Percentiles rank a stretch among this genome's conserved stretches.
phyloP scores from a whole-genome alignment of 2,329 filamentous ascomycete genomes.

The Podosphaera xanthii region DNA sequence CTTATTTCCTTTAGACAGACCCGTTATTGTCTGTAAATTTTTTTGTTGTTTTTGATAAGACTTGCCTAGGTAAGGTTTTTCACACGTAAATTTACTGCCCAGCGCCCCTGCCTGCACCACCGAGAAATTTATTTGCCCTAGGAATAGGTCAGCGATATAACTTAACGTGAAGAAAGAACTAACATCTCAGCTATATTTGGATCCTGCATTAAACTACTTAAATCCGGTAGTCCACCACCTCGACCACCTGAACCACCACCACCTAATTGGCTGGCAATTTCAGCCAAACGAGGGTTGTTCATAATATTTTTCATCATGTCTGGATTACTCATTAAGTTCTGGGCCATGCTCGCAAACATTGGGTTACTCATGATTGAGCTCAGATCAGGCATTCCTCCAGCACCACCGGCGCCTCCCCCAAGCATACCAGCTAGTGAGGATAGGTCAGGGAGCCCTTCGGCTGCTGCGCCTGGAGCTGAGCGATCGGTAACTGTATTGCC shows the following conservation, averaged over 20 bases:
- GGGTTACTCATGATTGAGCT: constrained; percentile 83
- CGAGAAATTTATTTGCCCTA: constrained; percentile 45
- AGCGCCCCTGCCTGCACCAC: constrained; percentile 17
- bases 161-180: constrained; percentile 21
- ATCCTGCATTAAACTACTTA: constrained; percentile 71
- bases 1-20: neutral
- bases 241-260: constrained; percentile 25
- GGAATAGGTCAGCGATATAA: neutral
- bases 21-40: neutral
- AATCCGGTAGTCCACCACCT: constrained; percentile 67
- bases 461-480: constrained; percentile 24
- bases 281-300: constrained; percentile 71
- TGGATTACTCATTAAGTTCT: constrained; percentile 93
- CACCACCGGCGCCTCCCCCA: constrained; percentile 37
- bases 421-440: constrained; percentile 49
- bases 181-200: constrained; percentile 82
- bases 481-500: constrained; percentile 27
- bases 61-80: neutral
- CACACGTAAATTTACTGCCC: constrained; percentile 2
- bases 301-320: constrained; percentile 80
- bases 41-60: neutral
- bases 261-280: constrained; percentile 68
- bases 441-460: constrained; percentile 45
- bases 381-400: constrained; percentile 72
- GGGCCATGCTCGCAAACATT: constrained; percentile 94